A percentile compares a stretch with the other conserved stretches of the same genome.
Evolutionary conservation across 345 rosid genomes (phyloP).

Genomic region (Odontarrhena argentea): DNA sequence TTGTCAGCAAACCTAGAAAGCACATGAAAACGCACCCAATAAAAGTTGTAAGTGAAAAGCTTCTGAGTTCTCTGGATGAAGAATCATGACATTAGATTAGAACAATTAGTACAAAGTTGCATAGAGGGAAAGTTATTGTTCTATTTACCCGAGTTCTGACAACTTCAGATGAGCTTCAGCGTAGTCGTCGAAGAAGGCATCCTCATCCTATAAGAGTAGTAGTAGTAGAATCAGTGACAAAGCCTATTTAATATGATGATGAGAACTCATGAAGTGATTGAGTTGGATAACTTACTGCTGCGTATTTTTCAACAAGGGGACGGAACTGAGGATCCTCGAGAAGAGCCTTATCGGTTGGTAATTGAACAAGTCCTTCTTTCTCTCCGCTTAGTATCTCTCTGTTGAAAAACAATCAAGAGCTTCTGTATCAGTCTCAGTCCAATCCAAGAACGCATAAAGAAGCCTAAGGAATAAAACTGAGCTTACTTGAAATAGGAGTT

Average conservation of each 20-base stretch:
- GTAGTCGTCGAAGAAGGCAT: conserved; percentile 77
- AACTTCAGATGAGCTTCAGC: conserved; percentile 75
- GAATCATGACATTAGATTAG: neutral
- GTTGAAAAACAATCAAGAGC: conserved; percentile 18
- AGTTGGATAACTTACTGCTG: conserved; percentile 52
- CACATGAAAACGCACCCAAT: neutral
- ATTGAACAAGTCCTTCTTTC: conserved; percentile 75
- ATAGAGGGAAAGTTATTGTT: neutral
- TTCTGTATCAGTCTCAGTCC: neutral
- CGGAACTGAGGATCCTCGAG: conserved; percentile 71
- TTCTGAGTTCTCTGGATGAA: neutral
- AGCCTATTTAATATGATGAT: neutral
- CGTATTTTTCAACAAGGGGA: conserved; percentile 74
- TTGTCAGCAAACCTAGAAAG: conserved; percentile 33
- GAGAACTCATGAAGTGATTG: neutral
- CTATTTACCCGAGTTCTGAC: conserved; percentile 73
- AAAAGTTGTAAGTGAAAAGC: neutral
- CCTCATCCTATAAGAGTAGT: conserved; percentile 58
- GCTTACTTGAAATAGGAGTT: conserved; percentile 84
- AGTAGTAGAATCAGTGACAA: neutral
- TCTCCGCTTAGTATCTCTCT: conserved; percentile 82
- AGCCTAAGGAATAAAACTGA: neutral
- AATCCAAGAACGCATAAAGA: conserved; percentile 5
- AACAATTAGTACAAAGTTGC: neutral
- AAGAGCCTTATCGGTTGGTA: conserved; percentile 83